phyloP scores from a whole-genome alignment of 1,284 basidiomycete species.

The Peniophora sp. region DNA sequence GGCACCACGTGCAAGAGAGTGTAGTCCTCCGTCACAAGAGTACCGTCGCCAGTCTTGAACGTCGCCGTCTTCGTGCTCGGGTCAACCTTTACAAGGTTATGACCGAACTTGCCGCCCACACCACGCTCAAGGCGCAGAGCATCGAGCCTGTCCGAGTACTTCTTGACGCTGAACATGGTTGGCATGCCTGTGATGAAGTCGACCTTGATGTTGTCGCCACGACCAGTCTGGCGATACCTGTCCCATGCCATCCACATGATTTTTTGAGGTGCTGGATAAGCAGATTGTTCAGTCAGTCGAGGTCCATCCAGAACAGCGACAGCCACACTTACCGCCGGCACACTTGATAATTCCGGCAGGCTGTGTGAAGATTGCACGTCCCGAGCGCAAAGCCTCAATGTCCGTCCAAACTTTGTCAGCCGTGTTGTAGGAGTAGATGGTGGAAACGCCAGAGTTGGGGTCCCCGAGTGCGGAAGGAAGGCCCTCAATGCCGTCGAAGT shows the following conservation, averaged over 20 bases:
- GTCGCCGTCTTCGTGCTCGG: constrained; percentile 66
- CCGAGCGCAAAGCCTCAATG: constrained; percentile 67
- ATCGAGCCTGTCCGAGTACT: constrained; percentile 87
- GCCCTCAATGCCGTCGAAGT: constrained; percentile 75
- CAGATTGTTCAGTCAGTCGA: neutral
- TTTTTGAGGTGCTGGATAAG: constrained; percentile 72
- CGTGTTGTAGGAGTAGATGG: constrained; percentile 88
- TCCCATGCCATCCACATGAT: constrained; percentile 96
- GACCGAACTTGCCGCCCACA: constrained; percentile 74
- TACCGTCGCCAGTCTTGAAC: constrained; percentile 69
- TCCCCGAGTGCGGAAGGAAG: constrained; percentile 74
- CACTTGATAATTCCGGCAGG: constrained; percentile 94
- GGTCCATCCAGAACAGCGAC: neutral
- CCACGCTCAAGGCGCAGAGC: constrained; percentile 73
- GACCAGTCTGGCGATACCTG: constrained; percentile 51
- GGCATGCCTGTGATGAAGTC: constrained; percentile 92
- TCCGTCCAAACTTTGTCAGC: constrained; percentile 85
- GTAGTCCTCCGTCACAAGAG: constrained; percentile 66
- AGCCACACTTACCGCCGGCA: constrained; percentile 65
- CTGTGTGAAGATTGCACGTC: constrained; percentile 92
- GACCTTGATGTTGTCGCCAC: constrained; percentile 55
- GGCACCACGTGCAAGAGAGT: constrained; percentile 86
- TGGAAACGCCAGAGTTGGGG: constrained; percentile 76
- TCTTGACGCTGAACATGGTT: constrained; percentile 87
- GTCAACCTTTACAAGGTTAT: constrained; percentile 80